Evolutionary conservation across 2,329 filamentous ascomycete species (phyloP).

Genomic region (Amylocarpus encephaloides): DNA sequence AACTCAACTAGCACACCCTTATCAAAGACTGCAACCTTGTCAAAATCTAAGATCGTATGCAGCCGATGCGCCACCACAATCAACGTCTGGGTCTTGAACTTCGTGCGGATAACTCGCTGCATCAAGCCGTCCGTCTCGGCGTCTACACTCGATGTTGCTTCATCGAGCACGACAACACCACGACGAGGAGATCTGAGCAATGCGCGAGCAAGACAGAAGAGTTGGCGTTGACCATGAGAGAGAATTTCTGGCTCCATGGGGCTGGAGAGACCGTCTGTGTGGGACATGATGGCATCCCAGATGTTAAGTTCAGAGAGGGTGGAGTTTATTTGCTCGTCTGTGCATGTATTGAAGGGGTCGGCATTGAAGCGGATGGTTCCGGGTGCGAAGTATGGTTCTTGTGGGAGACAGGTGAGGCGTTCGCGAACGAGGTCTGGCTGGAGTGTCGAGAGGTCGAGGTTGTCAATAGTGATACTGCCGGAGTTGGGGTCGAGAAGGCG

Average conservation of each 20-base stretch:
- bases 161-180: too few relatives aligned
- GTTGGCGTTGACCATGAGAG: neutral
- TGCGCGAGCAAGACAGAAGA: too few relatives aligned
- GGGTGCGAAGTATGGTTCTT: conserved; percentile 37
- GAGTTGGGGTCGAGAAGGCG: too few relatives aligned
- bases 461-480: conserved; percentile 36
- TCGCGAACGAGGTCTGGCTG: conserved; percentile 35
- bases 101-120: too few relatives aligned
- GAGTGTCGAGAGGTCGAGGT: conserved; percentile 34
- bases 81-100: too few relatives aligned
- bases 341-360: conserved; percentile 33
- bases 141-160: too few relatives aligned
- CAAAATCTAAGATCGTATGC: too few relatives aligned
- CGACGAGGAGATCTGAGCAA: too few relatives aligned
- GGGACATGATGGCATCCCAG: neutral
- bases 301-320: neutral
- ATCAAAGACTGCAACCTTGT: too few relatives aligned
- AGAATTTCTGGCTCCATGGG: neutral
- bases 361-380: conserved; percentile 25
- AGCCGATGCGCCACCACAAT: too few relatives aligned
- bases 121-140: too few relatives aligned
- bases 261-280: neutral
- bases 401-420: conserved; percentile 36
- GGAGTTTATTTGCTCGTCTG: neutral
- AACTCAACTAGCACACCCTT: too few relatives aligned